Evolutionary conservation across 352 stramenopile species (phyloP).

Genomic region (Globisporangium barbulae): DNA sequence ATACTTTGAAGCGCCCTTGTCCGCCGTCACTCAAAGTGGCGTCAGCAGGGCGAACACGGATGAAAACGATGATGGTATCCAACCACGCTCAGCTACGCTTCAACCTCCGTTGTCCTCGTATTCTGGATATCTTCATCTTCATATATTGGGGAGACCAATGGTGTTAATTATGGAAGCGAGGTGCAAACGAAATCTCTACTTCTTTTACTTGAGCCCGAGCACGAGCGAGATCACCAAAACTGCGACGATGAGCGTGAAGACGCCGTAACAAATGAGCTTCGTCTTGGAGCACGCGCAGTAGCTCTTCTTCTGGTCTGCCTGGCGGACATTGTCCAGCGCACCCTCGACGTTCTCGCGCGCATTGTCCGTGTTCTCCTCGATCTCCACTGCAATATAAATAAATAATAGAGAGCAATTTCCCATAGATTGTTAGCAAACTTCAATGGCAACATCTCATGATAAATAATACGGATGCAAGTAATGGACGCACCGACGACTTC

Average conservation of each 20-base stretch:
- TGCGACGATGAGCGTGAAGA: slow-evolving; percentile 46
- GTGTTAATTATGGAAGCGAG: background rate
- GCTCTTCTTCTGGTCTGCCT: slow-evolving; percentile 46
- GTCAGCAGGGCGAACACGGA: no score
- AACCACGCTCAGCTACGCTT: no score
- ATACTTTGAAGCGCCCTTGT: no score
- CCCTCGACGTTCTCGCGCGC: slow-evolving; percentile 48
- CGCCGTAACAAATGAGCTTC: slow-evolving; percentile 54
- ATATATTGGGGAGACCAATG: background rate
- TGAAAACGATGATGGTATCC: no score
- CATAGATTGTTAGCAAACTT: background rate
- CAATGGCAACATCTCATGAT: no score
- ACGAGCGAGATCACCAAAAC: slow-evolving; percentile 48
- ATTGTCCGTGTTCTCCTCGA: slow-evolving; percentile 48
- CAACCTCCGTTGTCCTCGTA: no score
- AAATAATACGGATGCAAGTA: background rate
- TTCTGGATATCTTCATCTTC: no score
- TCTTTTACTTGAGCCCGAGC: slow-evolving; percentile 29
- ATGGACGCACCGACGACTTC: slow-evolving; percentile 53
- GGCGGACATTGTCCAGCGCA: slow-evolving; percentile 48
- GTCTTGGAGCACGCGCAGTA: slow-evolving; percentile 59
- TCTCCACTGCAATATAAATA: slow-evolving; percentile 35
- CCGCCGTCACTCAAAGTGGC: no score
- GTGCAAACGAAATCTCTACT: background rate
- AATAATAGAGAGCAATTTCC: no score